These are phyloP conservation scores for Vitis rotundifolia DNA, from an alignment of 164 flowering plant genomes.

Conservation along the genomic window DNA sequence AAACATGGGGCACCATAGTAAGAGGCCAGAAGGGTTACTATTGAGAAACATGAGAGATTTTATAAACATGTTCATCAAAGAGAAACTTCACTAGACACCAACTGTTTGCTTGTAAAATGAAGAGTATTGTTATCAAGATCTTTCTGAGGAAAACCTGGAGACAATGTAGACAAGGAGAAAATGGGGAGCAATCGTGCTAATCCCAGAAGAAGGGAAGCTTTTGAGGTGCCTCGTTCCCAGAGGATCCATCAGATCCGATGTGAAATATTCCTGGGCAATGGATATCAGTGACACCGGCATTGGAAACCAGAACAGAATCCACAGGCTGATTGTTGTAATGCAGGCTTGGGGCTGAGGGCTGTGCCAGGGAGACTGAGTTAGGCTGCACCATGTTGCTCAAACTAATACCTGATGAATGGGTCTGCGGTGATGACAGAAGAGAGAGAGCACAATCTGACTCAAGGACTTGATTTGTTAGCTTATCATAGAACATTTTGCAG, in stretches of 20 bases:
- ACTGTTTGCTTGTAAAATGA: background rate
- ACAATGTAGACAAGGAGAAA: background rate
- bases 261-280: constrained; percentile 43
- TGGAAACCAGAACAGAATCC: constrained; percentile 32
- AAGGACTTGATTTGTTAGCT: constrained; percentile 28
- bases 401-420: constrained; percentile 38
- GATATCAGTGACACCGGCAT: constrained; percentile 23
- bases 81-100: background rate
- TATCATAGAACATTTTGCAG: constrained; percentile 28
- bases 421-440: constrained; percentile 76
- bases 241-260: constrained; percentile 31
- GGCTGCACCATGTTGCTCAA: constrained; percentile 36
- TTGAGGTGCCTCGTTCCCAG: constrained; percentile 36
- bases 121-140: constrained; percentile 9
- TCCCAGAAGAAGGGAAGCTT: constrained; percentile 62
- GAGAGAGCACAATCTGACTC: constrained; percentile 86
- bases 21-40: too few species aligned
- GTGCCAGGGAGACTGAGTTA: constrained; percentile 28
- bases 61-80: background rate
- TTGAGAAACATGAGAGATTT: background rate
- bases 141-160: background rate
- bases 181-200: constrained; percentile 6
- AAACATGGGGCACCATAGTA: too few species aligned
- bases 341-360: constrained; percentile 27
- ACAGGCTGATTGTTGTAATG: constrained; percentile 29